Base-by-base conservation (phyloP, 2,329 filamentous ascomycete genomes). In the Amauroascus verrucosus region DNA sequence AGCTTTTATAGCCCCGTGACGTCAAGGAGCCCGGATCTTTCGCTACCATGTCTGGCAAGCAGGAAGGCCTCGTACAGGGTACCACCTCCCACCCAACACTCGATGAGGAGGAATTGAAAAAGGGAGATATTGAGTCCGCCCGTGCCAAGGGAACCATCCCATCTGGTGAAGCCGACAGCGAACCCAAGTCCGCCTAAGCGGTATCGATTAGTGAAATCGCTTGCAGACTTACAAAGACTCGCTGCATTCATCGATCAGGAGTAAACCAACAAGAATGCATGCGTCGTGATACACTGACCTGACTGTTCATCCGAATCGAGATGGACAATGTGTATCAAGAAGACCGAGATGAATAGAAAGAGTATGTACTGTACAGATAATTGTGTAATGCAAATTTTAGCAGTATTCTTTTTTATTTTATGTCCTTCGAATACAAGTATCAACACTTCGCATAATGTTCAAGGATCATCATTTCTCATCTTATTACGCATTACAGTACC, bases 101-200 rank as follows among this genome's bases (percentile, higher is more conserved):
- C 16, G 26, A 43, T 18, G 24, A 33, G 3, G 24, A 44, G 22
- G 16, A 40, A 22, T 6, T 30, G 38, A 28, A 26, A 33, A 14
- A 82, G 66, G 79, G 77, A 28, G 66, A 70, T 48, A 73, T 74
- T 28, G 78, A 82, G 46, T 74, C 76, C 9, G 75, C 78, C 20
- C 81, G 82, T 64, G 58, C 71, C 24, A 74, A 75, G 63, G 76
- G 75, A 30, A 74, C 75, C 9, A 67, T 78, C 48, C 33, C 32
- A n/a, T 38, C 7, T 20, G 32, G 11, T n/a, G 28, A 45, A 16
- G 18, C 41, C 24, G 3, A 48, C 1, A 18, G 7, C 32, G 30
- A 48, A 38, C 20, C 28, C 30, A 47, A 47, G 30, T 35, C 45
- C 11, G 45, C 18, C 13, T 38, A 40, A 48, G 68, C 4, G 28